Percentiles rank a stretch among this genome's conserved stretches.
Evolutionary conservation across 345 rosid genomes (phyloP).

Genomic region (Bruguiera gymnorhiza): DNA sequence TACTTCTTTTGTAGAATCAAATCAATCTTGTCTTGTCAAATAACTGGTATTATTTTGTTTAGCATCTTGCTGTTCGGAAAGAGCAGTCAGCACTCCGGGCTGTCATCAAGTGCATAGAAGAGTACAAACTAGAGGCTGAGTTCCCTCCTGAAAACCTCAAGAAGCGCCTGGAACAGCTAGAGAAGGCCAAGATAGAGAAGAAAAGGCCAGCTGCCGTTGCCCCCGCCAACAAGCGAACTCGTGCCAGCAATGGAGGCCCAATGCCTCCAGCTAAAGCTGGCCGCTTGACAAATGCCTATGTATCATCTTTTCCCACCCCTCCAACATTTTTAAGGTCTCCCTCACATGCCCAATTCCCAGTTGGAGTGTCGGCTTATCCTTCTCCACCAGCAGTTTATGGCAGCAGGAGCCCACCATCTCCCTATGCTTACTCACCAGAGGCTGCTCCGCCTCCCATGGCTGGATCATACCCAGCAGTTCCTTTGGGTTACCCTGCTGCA

Average conservation of each 20-base stretch:
- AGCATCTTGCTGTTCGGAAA: slow-evolving; percentile 83
- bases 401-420: slow-evolving; percentile 53
- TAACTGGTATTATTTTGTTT: slow-evolving; percentile 12
- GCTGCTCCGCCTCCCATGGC: slow-evolving; percentile 46
- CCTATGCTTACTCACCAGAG: slow-evolving; percentile 64
- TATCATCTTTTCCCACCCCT: slow-evolving; percentile 84
- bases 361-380: slow-evolving; percentile 55
- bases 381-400: slow-evolving; percentile 68
- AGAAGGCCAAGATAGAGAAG: slow-evolving; percentile 90
- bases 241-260: slow-evolving; percentile 86
- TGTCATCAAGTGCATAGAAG: slow-evolving; percentile 94
- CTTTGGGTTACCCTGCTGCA: slow-evolving; percentile 59
- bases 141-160: slow-evolving; percentile 93
- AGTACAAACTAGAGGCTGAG: slow-evolving; percentile 80
- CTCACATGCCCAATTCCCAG: slow-evolving; percentile 68
- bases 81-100: slow-evolving; percentile 94
- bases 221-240: slow-evolving; percentile 90
- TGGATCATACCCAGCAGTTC: slow-evolving; percentile 51
- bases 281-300: slow-evolving; percentile 83
- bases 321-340: slow-evolving; percentile 78
- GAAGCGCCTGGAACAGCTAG: slow-evolving; percentile 97
- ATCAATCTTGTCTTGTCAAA: not conserved
- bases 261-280: slow-evolving; percentile 99
- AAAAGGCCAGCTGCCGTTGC: slow-evolving; percentile 61
- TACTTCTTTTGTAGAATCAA: not conserved